Base-by-base conservation (phyloP, 2,329 filamentous ascomycete species). In the Colletotrichum higginsianum region DNA sequence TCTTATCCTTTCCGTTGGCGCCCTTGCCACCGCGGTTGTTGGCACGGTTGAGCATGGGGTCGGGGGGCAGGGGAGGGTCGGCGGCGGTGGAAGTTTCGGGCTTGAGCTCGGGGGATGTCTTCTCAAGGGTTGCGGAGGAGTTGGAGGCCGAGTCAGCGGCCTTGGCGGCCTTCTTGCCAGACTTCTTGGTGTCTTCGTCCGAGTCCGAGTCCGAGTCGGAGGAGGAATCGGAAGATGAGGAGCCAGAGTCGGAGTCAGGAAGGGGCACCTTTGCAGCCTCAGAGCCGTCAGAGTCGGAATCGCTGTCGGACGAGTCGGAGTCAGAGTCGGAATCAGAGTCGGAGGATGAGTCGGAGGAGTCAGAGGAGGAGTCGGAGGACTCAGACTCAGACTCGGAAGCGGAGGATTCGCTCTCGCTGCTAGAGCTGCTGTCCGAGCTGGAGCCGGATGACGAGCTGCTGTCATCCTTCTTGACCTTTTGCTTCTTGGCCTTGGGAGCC, bases 61-160 rank as follows among this genome's bases (percentile, higher is more conserved):
- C 84, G 2, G 88, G 88, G 15, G 88, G 88, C 56, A 89, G 84
- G 40, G 88, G 88, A 0, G 86, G 85, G 72, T 84, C 80, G 71
- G 79, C 77, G 63, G 78, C 75, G 49, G 79, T 77, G 11, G 61
- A 55, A 18, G 61, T 42, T 23, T 42, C 47, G 9, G 82, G 77
- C 60, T 75, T 83, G 53, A 85, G 81, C 46, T 86, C 84, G 69
- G 88, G 87, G 12, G 89, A 89, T 64, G 84, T 83, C 76, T 86
- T 84, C 76, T 86, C 85, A 55, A 90, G 77, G 4, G 89, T 91
- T 13, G 82, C 87, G 6, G 85, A 85, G n/a, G 75, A 78, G 55
- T 77, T 76, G 44, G 75, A 77, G 1, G 81, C 80, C 16, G 82
- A 82, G 53, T 84, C 81, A 38, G 66, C 57, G 42, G 80, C 75